A percentile compares a stretch with the other conserved stretches of the same genome.
phyloP scores from a whole-genome alignment of 495 filamentous ascomycete species.

The Trichoderma virens region DNA sequence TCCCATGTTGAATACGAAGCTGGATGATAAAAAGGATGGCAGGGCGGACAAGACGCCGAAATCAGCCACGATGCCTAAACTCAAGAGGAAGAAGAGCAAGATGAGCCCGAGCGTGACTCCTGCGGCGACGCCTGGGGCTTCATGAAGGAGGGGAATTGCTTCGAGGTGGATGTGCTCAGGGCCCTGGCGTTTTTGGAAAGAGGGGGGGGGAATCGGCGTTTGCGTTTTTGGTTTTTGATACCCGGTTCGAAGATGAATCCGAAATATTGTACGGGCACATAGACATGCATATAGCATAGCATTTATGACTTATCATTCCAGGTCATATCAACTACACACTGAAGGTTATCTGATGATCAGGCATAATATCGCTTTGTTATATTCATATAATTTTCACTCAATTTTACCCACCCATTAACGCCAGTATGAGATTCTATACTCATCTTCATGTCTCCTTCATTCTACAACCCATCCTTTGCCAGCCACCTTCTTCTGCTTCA shows the following conservation, averaged over 20 bases:
- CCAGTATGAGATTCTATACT: background rate
- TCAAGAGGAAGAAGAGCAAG: slow-evolving; percentile 55
- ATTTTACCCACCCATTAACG: background rate
- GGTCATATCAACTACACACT: background rate
- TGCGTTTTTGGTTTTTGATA: background rate
- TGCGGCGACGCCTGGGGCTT: slow-evolving; percentile 17
- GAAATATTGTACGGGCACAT: background rate
- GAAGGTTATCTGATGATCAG: background rate
- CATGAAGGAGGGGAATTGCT: no score
- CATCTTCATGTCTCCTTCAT: background rate
- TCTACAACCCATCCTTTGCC: slow-evolving; percentile 67
- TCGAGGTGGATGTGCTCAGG: no score
- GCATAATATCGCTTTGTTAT: background rate
- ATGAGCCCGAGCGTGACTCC: slow-evolving; percentile 16
- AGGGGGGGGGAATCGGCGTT: background rate
- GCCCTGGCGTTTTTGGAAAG: background rate
- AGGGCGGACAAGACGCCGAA: slow-evolving; percentile 43
- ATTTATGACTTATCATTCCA: background rate
- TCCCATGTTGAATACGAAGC: slow-evolving; percentile 28
- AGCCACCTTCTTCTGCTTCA: slow-evolving; percentile 65
- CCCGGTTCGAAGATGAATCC: background rate
- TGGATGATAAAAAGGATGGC: slow-evolving; percentile 29
- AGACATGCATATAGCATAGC: background rate
- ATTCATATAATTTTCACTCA: background rate
- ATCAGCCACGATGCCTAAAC: slow-evolving; percentile 38